A percentile compares a stretch with the other conserved stretches of the same genome.
Conservation (phyloP, 345 rosid species). For the Clausena lansium region DNA sequence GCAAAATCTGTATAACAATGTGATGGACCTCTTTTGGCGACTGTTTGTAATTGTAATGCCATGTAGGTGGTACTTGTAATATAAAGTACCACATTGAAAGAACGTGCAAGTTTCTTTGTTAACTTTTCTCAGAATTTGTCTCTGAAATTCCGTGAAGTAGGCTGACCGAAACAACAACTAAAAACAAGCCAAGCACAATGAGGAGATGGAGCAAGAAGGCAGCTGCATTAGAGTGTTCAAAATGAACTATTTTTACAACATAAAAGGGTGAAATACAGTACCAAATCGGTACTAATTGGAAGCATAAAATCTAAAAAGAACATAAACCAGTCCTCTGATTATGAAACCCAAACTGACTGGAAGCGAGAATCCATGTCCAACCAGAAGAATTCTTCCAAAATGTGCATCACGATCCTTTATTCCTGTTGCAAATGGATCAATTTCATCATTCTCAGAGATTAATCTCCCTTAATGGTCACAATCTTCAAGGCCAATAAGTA, state of each 20-base stretch:
- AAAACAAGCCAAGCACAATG: not conserved
- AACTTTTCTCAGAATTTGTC: not conserved
- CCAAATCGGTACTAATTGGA: not conserved
- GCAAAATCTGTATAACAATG: no score
- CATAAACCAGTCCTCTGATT: not conserved
- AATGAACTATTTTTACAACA: not conserved
- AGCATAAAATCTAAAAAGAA: no score
- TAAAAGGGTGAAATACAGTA: not conserved
- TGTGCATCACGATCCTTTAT: not conserved
- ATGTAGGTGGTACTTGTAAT: not conserved
- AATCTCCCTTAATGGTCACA: not conserved
- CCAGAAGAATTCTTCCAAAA: not conserved
- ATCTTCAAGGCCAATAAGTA: not conserved
- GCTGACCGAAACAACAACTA: not conserved
- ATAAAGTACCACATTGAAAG: not conserved
- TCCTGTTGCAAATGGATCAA: slow-evolving; percentile 15
- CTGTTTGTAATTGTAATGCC: not conserved
- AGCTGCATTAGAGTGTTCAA: not conserved
- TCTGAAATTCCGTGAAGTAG: not conserved
- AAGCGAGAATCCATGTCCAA: not conserved
- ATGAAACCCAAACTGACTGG: not conserved
- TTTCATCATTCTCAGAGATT: not conserved
- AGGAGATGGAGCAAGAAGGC: no score
- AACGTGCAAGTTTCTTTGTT: not conserved
- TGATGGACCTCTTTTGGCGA: not conserved